Evolutionary conservation across 768 basidiomycete species (phyloP), one percentile per base, ranked within the genome.

Genomic region (Mycena sanguinolenta): DNA sequence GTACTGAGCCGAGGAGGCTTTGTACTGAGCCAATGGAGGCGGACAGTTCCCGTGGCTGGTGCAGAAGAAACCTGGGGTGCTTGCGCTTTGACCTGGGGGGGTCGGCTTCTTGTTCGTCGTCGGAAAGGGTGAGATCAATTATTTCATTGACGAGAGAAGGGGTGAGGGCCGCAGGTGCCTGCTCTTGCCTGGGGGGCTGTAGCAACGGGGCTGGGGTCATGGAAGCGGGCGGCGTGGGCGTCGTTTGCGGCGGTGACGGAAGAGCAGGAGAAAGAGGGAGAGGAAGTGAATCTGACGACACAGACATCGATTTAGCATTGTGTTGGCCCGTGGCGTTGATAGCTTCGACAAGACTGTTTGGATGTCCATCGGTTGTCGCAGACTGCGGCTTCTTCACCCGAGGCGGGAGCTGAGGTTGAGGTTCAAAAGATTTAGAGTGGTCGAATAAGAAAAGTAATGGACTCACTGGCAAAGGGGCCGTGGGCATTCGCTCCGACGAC

Each of bases 241-340:
- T 9, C n/a, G 46, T 36, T 34, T 7, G 46, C 23, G 46, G 54
- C 42, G 19, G 44, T 46, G n/a, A 46, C 44, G 17, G 32, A 14
- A 27, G 21, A 14, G 25, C 23, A 36, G 30, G 34, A 36, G 23
- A 57, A 59, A 3, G 30, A 50, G 46, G 55, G 25, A 27, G 8
- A 30, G 16, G 13, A n/a, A 38, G 39, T 8, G 57, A 13, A 10
- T 39, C 16, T 14, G 49, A 21, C 19, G 58, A 60, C 19, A 25
- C 32, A 34, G 10, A 34, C 32, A 10, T 34, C 32, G 32, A 10
- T 34, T 34, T 46, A 8, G 55, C 61, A 17, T 53, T 67, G 27
- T 58, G 70, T 28, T 71, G 36, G 54, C 60, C 70, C n/a, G 54
- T 53, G 5, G 53, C 53, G 23, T 66, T 71, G 27, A 71, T 67